Base-by-base conservation (phyloP, 1,139 yeast genomes). In the Arxiozyma telluris region DNA sequence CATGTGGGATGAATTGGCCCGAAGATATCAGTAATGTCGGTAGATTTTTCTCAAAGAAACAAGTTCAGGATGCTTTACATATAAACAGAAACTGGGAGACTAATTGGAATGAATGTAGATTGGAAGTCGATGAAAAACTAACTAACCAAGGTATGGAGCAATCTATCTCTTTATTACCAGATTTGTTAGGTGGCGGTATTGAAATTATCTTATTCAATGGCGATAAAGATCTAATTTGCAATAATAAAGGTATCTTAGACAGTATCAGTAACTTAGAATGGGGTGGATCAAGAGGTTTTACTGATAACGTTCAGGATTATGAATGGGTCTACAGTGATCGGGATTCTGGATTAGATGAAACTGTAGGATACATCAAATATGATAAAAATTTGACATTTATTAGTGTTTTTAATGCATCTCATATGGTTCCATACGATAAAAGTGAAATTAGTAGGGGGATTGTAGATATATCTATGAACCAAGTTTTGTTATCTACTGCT, bases 1-100 rank as follows among this genome's bases (percentile, higher is more conserved):
- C 87, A 0, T 93, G 99, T 71, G 98, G 98, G 5, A 78, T 82
- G 82, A 86, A 87, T 66, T 93, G 99, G 99, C 99, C 99, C 0
- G 80, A 79, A 25, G 93, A 82, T 59, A 73, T 91, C 58, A 73
- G 70, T 0, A 61, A 72, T 50, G 83, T 90, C 17, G 73, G 77
- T 0, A 79, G 81, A 11, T 93, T 87, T 64, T 76, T 93, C 56
- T 73, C 79, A 25, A 66, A 71, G 1, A 73, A 74, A 0, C 78
- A 77, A 1, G 93, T 87, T 20, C 78, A 81, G 65, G 64, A 71
- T 34, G 79, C 84, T 4, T 73, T 93, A 62, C 82, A 86, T 67
- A 67, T 85, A 59, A 70, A 72, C 41, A 55, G 64, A 5, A 60
- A 59, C 3, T 53, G 55, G 47, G 58, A 64, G 12, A 57, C 62